Conservation (phyloP, 108 stramenopile genomes). For the Ochromonas danica region DNA sequence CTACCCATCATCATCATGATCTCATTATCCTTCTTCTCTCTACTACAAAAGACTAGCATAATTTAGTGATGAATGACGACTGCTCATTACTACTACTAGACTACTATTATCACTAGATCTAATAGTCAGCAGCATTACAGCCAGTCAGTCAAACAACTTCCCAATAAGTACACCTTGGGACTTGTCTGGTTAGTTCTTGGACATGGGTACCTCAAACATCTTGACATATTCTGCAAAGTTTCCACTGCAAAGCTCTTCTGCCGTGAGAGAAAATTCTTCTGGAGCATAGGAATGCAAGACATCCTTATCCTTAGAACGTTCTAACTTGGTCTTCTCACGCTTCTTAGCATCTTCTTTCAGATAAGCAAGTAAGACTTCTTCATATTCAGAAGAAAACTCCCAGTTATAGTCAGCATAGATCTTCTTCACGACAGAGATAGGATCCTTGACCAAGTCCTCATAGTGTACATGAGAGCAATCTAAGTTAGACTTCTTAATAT, state of each 20-base stretch:
- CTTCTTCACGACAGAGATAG: background rate
- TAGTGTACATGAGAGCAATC: background rate
- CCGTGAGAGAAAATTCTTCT: slow-evolving; percentile 17
- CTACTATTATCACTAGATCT: too few relatives aligned
- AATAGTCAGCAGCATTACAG: too few relatives aligned
- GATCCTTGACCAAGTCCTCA: slow-evolving; percentile 33
- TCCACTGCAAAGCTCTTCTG: slow-evolving; percentile 12
- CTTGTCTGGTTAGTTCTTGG: background rate
- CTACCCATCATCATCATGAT: too few relatives aligned
- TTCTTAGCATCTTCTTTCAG: slow-evolving; percentile 11
- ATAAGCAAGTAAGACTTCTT: background rate
- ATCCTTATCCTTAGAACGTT: background rate
- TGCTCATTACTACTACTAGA: too few relatives aligned
- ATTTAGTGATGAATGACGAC: too few relatives aligned
- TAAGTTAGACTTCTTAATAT: slow-evolving; percentile 1
- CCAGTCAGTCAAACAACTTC: too few relatives aligned
- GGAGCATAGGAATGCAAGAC: slow-evolving; percentile 18
- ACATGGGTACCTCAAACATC: background rate
- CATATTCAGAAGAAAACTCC: background rate
- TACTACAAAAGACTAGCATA: too few relatives aligned
- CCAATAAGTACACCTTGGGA: background rate
- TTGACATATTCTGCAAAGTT: slow-evolving; percentile 21
- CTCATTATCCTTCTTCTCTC: too few relatives aligned
- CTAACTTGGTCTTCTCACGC: background rate
- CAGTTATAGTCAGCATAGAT: slow-evolving; percentile 8